Evolutionary conservation across 78 protist genomes (phyloP).

Genomic region (Bigelowiella natans): DNA sequence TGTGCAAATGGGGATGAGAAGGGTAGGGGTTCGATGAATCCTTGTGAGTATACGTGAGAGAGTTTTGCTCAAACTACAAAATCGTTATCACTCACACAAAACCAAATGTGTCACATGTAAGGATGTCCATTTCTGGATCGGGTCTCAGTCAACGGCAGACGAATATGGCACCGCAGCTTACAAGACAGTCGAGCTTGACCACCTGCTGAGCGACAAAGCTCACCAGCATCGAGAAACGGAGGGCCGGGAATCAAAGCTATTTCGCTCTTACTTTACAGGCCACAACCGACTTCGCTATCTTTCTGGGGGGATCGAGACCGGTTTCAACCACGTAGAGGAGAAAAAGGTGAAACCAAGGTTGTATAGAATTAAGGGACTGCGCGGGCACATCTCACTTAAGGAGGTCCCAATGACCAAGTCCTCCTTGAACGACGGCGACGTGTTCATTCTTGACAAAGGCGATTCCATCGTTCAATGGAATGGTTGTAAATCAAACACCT

Average conservation of each 20-base stretch:
- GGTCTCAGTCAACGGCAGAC: slow-evolving; percentile 47
- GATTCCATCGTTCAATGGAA: too few species aligned
- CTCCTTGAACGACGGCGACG: background rate
- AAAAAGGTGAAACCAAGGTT: background rate
- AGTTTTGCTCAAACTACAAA: too few species aligned
- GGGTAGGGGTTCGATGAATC: too few species aligned
- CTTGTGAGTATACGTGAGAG: too few species aligned
- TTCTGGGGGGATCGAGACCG: slow-evolving; percentile 43
- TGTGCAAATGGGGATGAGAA: too few species aligned
- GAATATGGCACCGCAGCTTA: slow-evolving; percentile 72
- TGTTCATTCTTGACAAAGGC: background rate
- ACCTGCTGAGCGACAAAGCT: slow-evolving; percentile 36
- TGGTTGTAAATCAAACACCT: too few species aligned
- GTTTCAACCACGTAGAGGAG: slow-evolving; percentile 41
- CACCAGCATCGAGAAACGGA: slow-evolving; percentile 59
- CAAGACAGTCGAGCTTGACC: slow-evolving; percentile 69
- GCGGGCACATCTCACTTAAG: too few species aligned
- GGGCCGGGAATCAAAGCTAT: slow-evolving; percentile 31
- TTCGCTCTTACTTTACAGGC: slow-evolving; percentile 12
- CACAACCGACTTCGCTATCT: slow-evolving; percentile 15
- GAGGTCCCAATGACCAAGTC: background rate
- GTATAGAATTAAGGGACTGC: slow-evolving; percentile 54
- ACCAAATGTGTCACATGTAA: too few species aligned
- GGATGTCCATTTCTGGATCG: slow-evolving; percentile 64
- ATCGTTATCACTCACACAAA: too few species aligned